Conservation (phyloP, 208 protist genomes). For the Trypanosoma cruzi region DNA sequence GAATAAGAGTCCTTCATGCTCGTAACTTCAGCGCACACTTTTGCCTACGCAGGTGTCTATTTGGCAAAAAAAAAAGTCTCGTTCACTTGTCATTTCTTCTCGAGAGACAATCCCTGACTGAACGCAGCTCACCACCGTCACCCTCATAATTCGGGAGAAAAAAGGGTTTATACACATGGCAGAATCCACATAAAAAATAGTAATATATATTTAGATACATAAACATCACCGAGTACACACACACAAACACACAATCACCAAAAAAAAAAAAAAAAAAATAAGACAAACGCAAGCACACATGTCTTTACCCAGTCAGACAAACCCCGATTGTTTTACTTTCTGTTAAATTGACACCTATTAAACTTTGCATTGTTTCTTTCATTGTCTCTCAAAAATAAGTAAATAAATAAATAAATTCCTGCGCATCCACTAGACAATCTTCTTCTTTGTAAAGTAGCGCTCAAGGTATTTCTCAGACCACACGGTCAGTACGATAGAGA, state of each 20-base stretch:
- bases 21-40: too few species aligned
- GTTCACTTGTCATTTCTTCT: too few species aligned
- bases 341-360: too few species aligned
- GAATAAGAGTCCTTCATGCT: too few species aligned
- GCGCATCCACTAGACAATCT: slow-evolving; percentile 38
- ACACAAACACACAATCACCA: background rate
- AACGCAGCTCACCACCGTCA: too few species aligned
- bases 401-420: background rate
- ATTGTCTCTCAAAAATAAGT: background rate
- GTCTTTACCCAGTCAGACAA: background rate
- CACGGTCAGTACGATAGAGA: slow-evolving; percentile 43
- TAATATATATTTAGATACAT: too few species aligned
- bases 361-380: background rate
- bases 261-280: background rate
- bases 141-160: too few species aligned
- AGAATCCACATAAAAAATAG: background rate
- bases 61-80: background rate
- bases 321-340: too few species aligned
- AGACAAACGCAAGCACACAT: slow-evolving; percentile 11
- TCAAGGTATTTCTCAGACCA: slow-evolving; percentile 63
- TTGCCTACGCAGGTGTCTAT: background rate
- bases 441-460: slow-evolving; percentile 65
- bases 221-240: too few species aligned
- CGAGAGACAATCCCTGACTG: too few species aligned
- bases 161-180: too few species aligned